Conservation (phyloP, 305 asterid genomes). For the Plantago coronopus region DNA sequence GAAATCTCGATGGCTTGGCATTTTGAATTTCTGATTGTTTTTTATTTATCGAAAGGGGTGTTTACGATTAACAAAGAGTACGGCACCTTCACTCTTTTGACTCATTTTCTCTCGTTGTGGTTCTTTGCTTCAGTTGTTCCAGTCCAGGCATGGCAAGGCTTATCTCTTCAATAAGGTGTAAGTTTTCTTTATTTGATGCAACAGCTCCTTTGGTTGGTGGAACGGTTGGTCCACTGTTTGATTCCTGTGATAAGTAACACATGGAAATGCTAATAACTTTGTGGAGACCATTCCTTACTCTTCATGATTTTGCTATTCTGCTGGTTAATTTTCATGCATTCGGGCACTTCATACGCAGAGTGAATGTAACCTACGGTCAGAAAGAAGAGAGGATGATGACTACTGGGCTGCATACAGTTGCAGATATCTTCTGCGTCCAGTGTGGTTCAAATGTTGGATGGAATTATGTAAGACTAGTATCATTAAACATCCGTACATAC, state of each 20-base stretch:
- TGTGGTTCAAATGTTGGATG: conserved; percentile 94
- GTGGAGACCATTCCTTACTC: background rate
- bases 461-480: conserved; percentile 66
- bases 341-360: conserved; percentile 41
- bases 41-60: conserved; percentile 4
- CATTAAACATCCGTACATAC: background rate
- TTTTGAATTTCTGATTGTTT: background rate
- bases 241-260: background rate
- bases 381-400: conserved; percentile 84
- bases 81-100: background rate
- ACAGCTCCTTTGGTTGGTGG: conserved; percentile 15
- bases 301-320: background rate
- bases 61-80: conserved; percentile 15
- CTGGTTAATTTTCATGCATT: conserved; percentile 13
- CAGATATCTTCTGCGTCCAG: conserved; percentile 80
- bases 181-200: conserved; percentile 44
- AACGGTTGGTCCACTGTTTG: no score
- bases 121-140: conserved; percentile 62
- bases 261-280: conserved; percentile 10
- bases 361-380: conserved; percentile 66
- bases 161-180: conserved; percentile 89
- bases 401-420: conserved; percentile 82
- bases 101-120: conserved; percentile 14
- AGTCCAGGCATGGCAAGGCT: conserved; percentile 66
- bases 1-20: conserved; percentile 3